Base-by-base conservation (phyloP, 2,329 filamentous ascomycete genomes). In the Fusarium cyanostomum region DNA sequence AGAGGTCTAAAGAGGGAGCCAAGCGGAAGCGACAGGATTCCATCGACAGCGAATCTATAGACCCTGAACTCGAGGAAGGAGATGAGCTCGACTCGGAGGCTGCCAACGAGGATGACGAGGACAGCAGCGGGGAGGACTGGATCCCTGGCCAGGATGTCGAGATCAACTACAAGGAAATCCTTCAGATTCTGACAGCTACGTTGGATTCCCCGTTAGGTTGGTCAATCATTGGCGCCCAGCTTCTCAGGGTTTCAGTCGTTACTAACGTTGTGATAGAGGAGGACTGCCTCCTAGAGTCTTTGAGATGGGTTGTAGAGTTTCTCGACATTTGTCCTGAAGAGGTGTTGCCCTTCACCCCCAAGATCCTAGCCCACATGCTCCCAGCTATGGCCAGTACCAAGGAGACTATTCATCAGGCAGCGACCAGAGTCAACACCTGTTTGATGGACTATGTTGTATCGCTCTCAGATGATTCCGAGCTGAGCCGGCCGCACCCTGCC, bases 281-380 rank as follows among this genome's bases (percentile, higher is more conserved):
- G 74, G 92, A 97, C 71, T 94, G 96, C 64, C 86, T 97, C 39
- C 83, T 97, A 34, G 96, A 96, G 50, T 93, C 94, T 4, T 82
- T 99, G 26, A 87, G 92, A 62, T 99, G 95, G 95, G 93, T 99
- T 64, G 93, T 97, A 66, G 91, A 91, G 58, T 97, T 99, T 74
- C 90, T 99, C 68, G 94, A 98, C 64, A 98, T 99, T 41, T 97
- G 94, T 69, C 94, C 95, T 0, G 95, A 97, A 73, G 95, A 99
- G 72, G 96, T 99, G 5, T 83, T 99, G 37, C 91, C 92, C 5
- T 98, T 98, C 75, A 95, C 96, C 1, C 96, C 96, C 18, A 92
- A 92, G 68, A 89, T 99, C 27, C 80, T 99, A 38, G 92, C 93
- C 1, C 92, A 97, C 71, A 90, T 99, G 53, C 84, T 99, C 26